Percentiles rank a stretch among this genome's conserved stretches.
Evolutionary conservation across 192 early-diverging fungal genomes (phyloP).

Genomic region (Lobosporangium transversale): DNA sequence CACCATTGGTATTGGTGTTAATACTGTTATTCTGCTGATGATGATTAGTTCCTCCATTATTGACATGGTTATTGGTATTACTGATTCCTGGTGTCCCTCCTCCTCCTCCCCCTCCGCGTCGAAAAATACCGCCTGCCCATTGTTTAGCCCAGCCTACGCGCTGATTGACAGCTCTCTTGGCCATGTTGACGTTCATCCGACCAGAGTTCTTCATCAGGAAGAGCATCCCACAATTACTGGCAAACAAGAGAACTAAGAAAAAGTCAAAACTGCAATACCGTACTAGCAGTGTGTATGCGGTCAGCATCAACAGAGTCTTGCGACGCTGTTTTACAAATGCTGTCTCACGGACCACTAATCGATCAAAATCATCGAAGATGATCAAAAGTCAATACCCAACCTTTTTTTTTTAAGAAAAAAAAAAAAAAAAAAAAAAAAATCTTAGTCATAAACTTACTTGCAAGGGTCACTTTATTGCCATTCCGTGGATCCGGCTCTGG

Average conservation of each 20-base stretch:
- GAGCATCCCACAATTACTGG: constrained; percentile 59
- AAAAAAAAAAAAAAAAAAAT: neutral
- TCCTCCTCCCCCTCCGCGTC: constrained; percentile 11
- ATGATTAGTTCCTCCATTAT: neutral
- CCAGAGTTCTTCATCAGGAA: constrained; percentile 66
- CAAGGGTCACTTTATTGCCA: constrained; percentile 43
- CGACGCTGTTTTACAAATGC: constrained; percentile 60
- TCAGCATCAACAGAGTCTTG: constrained; percentile 55
- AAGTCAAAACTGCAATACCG: constrained; percentile 62
- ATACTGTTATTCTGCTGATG: neutral
- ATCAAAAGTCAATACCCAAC: neutral
- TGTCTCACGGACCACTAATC: constrained; percentile 58
- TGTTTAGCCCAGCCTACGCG: constrained; percentile 63
- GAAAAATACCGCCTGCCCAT: constrained; percentile 62
- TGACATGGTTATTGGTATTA: constrained; percentile 6
- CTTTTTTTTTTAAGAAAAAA: neutral
- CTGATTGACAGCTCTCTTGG: constrained; percentile 63
- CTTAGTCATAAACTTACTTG: constrained; percentile 26
- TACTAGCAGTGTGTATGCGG: constrained; percentile 53
- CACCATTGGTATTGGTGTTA: neutral
- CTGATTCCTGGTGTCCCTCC: too few relatives aligned
- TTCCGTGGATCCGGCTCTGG: constrained; percentile 54
- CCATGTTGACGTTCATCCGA: constrained; percentile 64
- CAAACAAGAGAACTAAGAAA: constrained; percentile 58
- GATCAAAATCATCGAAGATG: neutral